Percentiles rank a stretch among this genome's conserved stretches.
These are phyloP conservation scores for Amanita jacksonii DNA, from an alignment of 768 basidiomycete genomes.

Conservation along the genomic window DNA sequence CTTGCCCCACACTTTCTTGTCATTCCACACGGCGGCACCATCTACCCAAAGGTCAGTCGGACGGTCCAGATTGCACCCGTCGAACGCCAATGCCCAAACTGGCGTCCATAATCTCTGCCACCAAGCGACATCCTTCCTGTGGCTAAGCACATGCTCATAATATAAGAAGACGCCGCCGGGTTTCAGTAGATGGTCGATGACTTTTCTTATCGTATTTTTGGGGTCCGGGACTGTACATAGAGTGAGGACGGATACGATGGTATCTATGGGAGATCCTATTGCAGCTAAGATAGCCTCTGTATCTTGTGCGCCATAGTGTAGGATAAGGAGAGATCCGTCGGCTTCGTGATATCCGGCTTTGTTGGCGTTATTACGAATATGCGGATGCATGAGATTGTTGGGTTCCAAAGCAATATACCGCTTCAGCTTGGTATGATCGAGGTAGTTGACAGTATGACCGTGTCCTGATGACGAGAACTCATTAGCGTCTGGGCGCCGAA, in stretches of 20 bases:
- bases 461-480: too few species aligned
- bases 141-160: slow-evolving; percentile 63
- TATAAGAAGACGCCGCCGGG: slow-evolving; percentile 58
- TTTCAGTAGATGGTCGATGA: slow-evolving; percentile 45
- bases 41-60: slow-evolving; percentile 42
- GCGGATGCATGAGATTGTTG: slow-evolving; percentile 51
- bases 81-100: slow-evolving; percentile 48
- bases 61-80: slow-evolving; percentile 56
- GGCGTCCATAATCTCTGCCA: slow-evolving; percentile 74
- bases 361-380: slow-evolving; percentile 40
- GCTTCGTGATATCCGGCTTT: slow-evolving; percentile 43
- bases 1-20: slow-evolving; percentile 35
- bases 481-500: too few species aligned
- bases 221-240: slow-evolving; percentile 59
- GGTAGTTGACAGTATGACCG: slow-evolving; percentile 55
- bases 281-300: slow-evolving; percentile 33
- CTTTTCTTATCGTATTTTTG: slow-evolving; percentile 31
- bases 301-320: slow-evolving; percentile 58
- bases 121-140: slow-evolving; percentile 43
- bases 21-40: slow-evolving; percentile 37
- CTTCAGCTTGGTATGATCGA: slow-evolving; percentile 43
- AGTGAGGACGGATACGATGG: slow-evolving; percentile 54
- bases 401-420: slow-evolving; percentile 70
- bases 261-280: slow-evolving; percentile 35
- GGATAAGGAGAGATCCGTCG: slow-evolving; percentile 44